A percentile compares a stretch with the other conserved stretches of the same genome.
These are phyloP conservation scores for Mediolabrus comicus DNA, from an alignment of 108 stramenopile species.

Conservation along the genomic window DNA sequence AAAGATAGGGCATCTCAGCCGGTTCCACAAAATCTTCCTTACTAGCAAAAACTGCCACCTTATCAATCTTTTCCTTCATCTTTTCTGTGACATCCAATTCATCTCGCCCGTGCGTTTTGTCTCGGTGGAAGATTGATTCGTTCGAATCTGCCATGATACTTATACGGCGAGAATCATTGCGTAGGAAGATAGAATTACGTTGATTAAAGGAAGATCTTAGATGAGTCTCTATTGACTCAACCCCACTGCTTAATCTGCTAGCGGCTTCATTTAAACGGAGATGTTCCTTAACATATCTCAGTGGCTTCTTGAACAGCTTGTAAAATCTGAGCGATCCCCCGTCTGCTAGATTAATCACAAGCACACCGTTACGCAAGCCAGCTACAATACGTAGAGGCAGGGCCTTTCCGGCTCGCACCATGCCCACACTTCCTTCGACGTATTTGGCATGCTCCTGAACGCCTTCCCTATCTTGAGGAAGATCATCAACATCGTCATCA, in stretches of 20 bases:
- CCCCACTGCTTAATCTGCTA: background rate
- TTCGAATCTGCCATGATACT: background rate
- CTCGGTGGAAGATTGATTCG: conserved; percentile 3
- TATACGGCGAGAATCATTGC: background rate
- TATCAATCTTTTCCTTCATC: conserved; percentile 7
- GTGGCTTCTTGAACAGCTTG: conserved; percentile 2
- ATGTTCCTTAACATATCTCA: background rate
- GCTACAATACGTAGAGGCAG: background rate
- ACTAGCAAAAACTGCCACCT: background rate
- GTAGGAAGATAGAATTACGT: background rate
- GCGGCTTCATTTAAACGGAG: background rate
- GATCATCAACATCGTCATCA: background rate
- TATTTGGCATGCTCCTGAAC: background rate
- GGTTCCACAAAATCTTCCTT: conserved; percentile 3
- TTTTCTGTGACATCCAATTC: conserved; percentile 4
- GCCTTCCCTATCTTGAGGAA: background rate
- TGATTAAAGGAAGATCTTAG: too few species aligned
- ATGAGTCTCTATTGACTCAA: background rate
- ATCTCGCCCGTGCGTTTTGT: background rate
- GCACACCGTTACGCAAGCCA: background rate
- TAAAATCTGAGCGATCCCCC: conserved; percentile 5
- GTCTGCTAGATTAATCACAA: conserved; percentile 8
- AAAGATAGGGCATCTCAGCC: conserved; percentile 6
- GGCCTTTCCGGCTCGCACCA: conserved; percentile 3
- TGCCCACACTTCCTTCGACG: conserved; percentile 2